Conservation (phyloP, 2,329 filamentous ascomycete genomes). For the Pyrenochaeta sp. region DNA sequence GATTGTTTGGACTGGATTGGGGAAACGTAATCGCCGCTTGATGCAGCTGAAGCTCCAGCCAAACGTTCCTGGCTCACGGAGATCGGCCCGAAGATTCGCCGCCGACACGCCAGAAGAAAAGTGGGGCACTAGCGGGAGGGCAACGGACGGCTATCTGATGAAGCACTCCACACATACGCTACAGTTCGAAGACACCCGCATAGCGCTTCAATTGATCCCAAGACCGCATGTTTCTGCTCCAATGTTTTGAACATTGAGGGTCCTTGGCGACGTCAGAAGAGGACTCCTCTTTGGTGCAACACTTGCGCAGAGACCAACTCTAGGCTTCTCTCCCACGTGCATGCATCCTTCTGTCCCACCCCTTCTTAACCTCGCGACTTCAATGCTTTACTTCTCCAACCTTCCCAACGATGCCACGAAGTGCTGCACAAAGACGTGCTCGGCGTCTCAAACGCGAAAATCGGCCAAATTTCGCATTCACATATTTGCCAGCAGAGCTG, state of each 20-base stretch:
- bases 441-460: background rate
- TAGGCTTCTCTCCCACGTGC: background rate
- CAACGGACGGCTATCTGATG: too few species aligned
- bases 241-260: too few species aligned
- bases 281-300: too few species aligned
- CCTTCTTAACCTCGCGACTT: background rate
- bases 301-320: too few species aligned
- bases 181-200: too few species aligned
- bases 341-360: background rate
- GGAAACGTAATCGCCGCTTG: background rate
- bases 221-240: too few species aligned
- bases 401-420: slow-evolving; percentile 1
- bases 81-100: slow-evolving; percentile 1
- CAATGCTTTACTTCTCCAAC: too few species aligned
- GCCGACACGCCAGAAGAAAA: background rate
- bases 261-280: too few species aligned
- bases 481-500: slow-evolving; percentile 1
- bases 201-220: too few species aligned
- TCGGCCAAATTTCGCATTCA: background rate
- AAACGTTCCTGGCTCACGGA: slow-evolving; percentile 1
- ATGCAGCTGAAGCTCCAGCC: slow-evolving; percentile 1
- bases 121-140: too few species aligned
- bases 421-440: background rate
- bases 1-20: too few species aligned
- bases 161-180: too few species aligned